These are phyloP conservation scores for Cyberlindnera maclurae DNA, from an alignment of 805 yeast species.

Conservation along the genomic window DNA sequence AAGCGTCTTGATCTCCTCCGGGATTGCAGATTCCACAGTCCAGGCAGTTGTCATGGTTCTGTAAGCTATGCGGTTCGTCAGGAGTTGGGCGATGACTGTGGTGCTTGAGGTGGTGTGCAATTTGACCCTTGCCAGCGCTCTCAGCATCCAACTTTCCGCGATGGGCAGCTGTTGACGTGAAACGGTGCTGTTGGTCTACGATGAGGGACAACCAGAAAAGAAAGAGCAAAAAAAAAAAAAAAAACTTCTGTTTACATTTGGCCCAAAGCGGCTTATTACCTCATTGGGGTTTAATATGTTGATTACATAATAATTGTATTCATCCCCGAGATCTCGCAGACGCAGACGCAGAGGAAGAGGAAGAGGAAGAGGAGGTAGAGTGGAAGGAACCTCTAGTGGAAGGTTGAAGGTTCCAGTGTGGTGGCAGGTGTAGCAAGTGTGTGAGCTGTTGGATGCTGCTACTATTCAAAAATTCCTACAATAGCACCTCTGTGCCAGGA, in stretches of 20 bases:
- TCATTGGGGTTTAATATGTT: neutral
- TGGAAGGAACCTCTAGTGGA: no score
- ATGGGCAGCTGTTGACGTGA: no score
- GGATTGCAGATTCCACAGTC: conserved; percentile 51
- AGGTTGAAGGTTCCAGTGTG: no score
- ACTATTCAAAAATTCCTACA: no score
- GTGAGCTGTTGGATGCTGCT: no score
- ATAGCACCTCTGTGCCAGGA: no score
- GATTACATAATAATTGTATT: neutral
- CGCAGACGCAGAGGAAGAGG: neutral
- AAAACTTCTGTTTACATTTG: neutral
- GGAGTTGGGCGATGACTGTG: neutral
- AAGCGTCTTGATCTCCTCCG: conserved; percentile 34
- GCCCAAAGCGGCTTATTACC: neutral
- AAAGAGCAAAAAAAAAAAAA: neutral
- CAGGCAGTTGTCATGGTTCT: conserved; percentile 28
- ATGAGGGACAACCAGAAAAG: no score
- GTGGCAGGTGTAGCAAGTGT: no score
- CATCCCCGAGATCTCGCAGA: no score
- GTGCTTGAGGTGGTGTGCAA: neutral
- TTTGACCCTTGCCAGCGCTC: neutral
- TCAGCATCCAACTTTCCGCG: neutral
- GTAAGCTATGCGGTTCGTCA: neutral
- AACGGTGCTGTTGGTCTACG: no score
- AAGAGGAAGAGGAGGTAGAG: neutral